phyloP scores from a whole-genome alignment of 768 basidiomycete species.

The Leccinellum rugosiceps region DNA sequence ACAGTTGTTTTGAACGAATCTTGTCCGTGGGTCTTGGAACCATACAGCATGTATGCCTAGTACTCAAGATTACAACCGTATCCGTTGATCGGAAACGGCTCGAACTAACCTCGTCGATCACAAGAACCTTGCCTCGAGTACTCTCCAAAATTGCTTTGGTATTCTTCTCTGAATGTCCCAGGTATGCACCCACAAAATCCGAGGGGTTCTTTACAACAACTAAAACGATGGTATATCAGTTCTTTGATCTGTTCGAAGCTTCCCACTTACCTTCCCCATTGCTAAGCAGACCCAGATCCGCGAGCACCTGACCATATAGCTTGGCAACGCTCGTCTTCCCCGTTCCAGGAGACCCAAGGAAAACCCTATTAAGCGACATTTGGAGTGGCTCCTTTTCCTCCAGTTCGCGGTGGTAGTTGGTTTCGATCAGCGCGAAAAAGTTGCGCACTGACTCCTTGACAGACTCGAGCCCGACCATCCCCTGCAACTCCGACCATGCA shows the following conservation, averaged over 20 bases:
- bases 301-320: conserved; percentile 61
- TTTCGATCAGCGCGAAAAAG: conserved; percentile 43
- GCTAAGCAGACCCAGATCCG: conserved; percentile 60
- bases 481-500: conserved; percentile 52
- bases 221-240: conserved; percentile 23
- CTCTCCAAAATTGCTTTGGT: conserved; percentile 61
- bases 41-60: conserved; percentile 48
- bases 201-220: conserved; percentile 67
- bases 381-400: conserved; percentile 49
- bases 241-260: not conserved
- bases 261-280: conserved; percentile 58
- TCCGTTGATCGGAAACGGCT: conserved; percentile 8
- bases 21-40: conserved; percentile 29
- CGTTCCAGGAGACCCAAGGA: conserved; percentile 66
- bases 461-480: conserved; percentile 49
- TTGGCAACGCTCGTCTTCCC: conserved; percentile 71
- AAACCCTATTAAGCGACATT: conserved; percentile 60
- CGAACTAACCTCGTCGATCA: conserved; percentile 60
- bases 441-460: conserved; percentile 55
- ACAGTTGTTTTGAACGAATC: conserved; percentile 65
- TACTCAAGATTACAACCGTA: not conserved
- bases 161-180: conserved; percentile 62
- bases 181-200: conserved; percentile 57
- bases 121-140: conserved; percentile 61
- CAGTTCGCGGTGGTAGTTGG: conserved; percentile 61